Conservation (phyloP, 495 filamentous ascomycete genomes). For the Talaromyces ruber region DNA sequence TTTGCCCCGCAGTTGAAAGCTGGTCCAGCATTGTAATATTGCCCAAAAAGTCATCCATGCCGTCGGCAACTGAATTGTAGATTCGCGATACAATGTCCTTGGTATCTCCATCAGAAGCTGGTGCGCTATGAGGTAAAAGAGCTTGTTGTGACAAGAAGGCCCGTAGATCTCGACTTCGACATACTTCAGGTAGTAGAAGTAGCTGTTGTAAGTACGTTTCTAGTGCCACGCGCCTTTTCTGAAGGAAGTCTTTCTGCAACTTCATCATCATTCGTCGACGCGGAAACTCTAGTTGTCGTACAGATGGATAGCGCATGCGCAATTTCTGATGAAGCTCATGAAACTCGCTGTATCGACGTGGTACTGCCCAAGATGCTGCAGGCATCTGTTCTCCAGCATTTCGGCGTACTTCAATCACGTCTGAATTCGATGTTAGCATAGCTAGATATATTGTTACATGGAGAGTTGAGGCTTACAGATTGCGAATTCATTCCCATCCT, state of each 20-base stretch:
- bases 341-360: conserved; percentile 89
- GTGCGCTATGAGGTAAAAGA: conserved; percentile 51
- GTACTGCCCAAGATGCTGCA: conserved; percentile 72
- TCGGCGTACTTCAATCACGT: conserved; percentile 84
- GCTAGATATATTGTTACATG: neutral
- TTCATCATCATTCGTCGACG: conserved; percentile 90
- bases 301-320: conserved; percentile 71
- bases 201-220: conserved; percentile 82
- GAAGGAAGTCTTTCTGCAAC: conserved; percentile 86
- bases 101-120: conserved; percentile 54
- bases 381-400: conserved; percentile 86
- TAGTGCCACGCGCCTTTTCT: conserved; percentile 73
- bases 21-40: conserved; percentile 95
- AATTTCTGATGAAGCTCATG: conserved; percentile 90
- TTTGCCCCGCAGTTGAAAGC: conserved; percentile 85
- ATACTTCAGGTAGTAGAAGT: conserved; percentile 83
- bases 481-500: conserved; percentile 89
- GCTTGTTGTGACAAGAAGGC: conserved; percentile 89
- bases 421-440: conserved; percentile 14
- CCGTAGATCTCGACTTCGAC: conserved; percentile 82
- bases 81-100: conserved; percentile 90
- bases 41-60: conserved; percentile 95
- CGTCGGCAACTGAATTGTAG: conserved; percentile 92
- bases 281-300: conserved; percentile 86
- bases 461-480: conserved; percentile 47